Percentiles rank a stretch among this genome's conserved stretches.
phyloP scores from a whole-genome alignment of 2,329 filamentous ascomycete species.

The Penicillium nordicum region DNA sequence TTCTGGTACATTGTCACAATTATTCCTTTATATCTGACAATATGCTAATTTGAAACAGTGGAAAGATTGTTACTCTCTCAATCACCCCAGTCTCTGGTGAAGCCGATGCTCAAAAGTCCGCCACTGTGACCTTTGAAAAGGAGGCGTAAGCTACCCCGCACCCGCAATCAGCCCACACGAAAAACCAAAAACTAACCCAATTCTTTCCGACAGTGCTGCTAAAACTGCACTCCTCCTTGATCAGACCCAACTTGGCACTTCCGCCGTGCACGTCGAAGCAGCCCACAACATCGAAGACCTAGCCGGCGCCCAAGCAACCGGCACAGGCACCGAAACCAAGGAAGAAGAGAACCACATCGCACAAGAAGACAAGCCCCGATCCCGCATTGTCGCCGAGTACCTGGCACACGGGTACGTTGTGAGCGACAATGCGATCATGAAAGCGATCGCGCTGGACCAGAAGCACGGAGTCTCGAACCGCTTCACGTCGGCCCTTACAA shows the following conservation, averaged over 20 bases:
- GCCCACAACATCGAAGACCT: slow-evolving; percentile 64
- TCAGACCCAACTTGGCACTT: slow-evolving; percentile 83
- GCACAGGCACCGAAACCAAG: slow-evolving; percentile 54
- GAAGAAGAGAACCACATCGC: slow-evolving; percentile 66
- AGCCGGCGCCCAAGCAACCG: slow-evolving; percentile 57
- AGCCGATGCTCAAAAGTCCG: slow-evolving; percentile 67
- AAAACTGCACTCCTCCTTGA: slow-evolving; percentile 96
- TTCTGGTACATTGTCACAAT: slow-evolving; percentile 57
- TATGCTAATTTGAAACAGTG: slow-evolving; percentile 52
- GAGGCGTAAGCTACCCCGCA: slow-evolving; percentile 59
- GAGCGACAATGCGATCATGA: slow-evolving; percentile 71
- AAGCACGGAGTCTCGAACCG: slow-evolving; percentile 80
- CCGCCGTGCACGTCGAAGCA: slow-evolving; percentile 73
- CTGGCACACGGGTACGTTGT: slow-evolving; percentile 91
- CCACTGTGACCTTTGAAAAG: slow-evolving; percentile 95
- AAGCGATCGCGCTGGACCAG: slow-evolving; percentile 81
- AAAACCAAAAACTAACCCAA: neutral
- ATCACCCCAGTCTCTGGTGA: slow-evolving; percentile 60
- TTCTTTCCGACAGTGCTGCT: slow-evolving; percentile 56
- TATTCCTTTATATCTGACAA: neutral
- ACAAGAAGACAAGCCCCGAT: slow-evolving; percentile 95
- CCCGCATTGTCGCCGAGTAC: slow-evolving; percentile 92
- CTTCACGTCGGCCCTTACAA: slow-evolving; percentile 72
- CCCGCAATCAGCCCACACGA: neutral
- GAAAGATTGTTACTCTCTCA: slow-evolving; percentile 83